Base-by-base conservation (phyloP, 345 rosid genomes). In the Viola odorata region DNA sequence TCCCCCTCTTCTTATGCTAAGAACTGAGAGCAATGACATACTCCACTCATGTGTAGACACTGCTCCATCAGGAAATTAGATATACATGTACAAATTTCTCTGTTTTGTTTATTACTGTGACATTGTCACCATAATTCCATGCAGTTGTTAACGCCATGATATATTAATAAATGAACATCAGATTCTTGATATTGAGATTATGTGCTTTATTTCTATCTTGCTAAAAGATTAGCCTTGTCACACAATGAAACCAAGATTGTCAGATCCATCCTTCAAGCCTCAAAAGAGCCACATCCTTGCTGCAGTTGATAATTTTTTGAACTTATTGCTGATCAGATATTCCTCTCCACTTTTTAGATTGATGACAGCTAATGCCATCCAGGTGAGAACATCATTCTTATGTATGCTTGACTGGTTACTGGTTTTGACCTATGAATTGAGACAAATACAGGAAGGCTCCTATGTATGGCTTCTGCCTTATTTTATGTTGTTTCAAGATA, bases 321-420 rank as follows among this genome's bases (percentile, higher is more conserved):
- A 82, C 67, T 63, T 85, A 55, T 79, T 92, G 63, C 73, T 78
- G 42, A 87, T 92, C 45, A 84, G 96, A 64, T 92, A 92, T 75
- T 92, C 96, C 50, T 92, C 98, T 6, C 94, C 88, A 0, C 96
- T 89, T 74, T 87, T 92, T 71, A 88, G 91, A 53, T 75, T 92
- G 64, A 79, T 69, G 62, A 68, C 96, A 59, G 87, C 89, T 52
- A 81, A 83, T 66, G 84, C 84, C 55, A 84, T 92, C 67, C 96
- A 92, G 92, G 96, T 87, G 65, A 81, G 80, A 14, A 53, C 15
- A 44, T 37, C 41, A 49, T 44, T 44, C 12, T 11, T 44, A 44
- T 44, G 47, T 44, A 44, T 44, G 47, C 47, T 44, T 23, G 32
- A 23, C 32, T 23, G 32, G 32, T 23, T 23, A 23, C 32, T 23